A percentile compares a stretch with the other conserved stretches of the same genome.
Evolutionary conservation across 331 rosid genomes (phyloP).

Genomic region (Rhamnella rubrinervis): DNA sequence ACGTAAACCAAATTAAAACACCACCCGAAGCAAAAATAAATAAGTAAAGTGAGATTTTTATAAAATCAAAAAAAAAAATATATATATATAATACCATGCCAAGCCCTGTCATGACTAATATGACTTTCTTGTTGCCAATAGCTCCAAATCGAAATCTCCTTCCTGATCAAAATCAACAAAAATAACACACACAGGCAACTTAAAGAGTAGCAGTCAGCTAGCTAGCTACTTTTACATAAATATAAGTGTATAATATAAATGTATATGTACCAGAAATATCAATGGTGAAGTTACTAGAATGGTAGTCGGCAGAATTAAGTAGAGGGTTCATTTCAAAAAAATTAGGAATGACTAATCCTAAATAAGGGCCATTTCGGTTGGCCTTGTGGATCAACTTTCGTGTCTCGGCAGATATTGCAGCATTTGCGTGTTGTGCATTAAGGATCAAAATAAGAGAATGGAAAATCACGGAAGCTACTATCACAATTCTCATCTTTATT

Average conservation of each 20-base stretch:
- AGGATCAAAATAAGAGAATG: conserved; percentile 15
- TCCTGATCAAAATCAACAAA: conserved; percentile 9
- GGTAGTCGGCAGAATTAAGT: conserved; percentile 43
- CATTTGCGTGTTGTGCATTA: conserved; percentile 27
- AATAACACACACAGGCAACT: not conserved
- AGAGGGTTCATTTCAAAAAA: conserved; percentile 54
- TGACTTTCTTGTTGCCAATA: conserved; percentile 40
- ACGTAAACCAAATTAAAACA: not conserved
- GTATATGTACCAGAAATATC: conserved; percentile 42
- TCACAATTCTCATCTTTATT: conserved; percentile 16
- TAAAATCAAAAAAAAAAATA: not conserved
- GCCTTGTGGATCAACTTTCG: conserved; percentile 25
- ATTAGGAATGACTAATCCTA: conserved; percentile 59
- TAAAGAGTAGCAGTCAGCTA: not conserved
- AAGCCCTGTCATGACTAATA: conserved; percentile 56
- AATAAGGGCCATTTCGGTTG: conserved; percentile 46
- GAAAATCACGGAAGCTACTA: conserved; percentile 13
- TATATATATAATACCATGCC: conserved; percentile 23
- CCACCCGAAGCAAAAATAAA: not conserved
- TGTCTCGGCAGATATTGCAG: conserved; percentile 25
- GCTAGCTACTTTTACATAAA: not conserved
- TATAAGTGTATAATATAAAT: not conserved
- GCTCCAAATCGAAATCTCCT: conserved; percentile 58
- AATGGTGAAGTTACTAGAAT: conserved; percentile 19
- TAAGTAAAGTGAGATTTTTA: not conserved